Percentiles rank a stretch among this genome's conserved stretches.
phyloP scores from a whole-genome alignment of 495 filamentous ascomycete genomes.

The Bathelium albidoporum region DNA sequence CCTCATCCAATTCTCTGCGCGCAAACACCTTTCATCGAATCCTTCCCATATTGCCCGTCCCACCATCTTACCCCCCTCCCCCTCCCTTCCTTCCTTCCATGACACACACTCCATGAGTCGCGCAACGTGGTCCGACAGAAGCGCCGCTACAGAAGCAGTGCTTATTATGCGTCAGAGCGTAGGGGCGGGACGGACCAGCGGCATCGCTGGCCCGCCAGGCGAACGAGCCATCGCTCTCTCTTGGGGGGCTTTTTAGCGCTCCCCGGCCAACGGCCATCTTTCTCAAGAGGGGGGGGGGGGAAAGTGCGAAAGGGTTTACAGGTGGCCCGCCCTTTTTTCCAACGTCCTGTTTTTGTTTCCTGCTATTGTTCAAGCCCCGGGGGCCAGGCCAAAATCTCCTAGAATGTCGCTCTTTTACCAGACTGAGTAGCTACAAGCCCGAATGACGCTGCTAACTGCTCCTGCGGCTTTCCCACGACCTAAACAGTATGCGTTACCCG shows the following conservation, averaged over 20 bases:
- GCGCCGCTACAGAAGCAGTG: background rate
- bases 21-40: background rate
- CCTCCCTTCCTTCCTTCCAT: background rate
- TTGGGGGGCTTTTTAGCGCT: background rate
- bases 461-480: no score
- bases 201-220: background rate
- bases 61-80: background rate
- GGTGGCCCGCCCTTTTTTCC: no score
- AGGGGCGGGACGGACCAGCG: constrained; percentile 1
- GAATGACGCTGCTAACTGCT: no score
- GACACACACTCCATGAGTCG: background rate
- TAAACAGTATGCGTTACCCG: background rate
- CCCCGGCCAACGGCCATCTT: no score
- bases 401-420: background rate
- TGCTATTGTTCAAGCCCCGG: background rate
- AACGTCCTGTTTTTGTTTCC: background rate
- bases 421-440: background rate
- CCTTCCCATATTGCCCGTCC: background rate
- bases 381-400: background rate
- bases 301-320: no score
- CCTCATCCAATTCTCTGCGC: background rate
- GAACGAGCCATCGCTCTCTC: background rate
- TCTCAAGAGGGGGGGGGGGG: no score
- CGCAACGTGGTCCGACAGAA: background rate
- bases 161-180: background rate